Conservation (phyloP, 1,139 yeast genomes). For the Lodderomyces theae region DNA sequence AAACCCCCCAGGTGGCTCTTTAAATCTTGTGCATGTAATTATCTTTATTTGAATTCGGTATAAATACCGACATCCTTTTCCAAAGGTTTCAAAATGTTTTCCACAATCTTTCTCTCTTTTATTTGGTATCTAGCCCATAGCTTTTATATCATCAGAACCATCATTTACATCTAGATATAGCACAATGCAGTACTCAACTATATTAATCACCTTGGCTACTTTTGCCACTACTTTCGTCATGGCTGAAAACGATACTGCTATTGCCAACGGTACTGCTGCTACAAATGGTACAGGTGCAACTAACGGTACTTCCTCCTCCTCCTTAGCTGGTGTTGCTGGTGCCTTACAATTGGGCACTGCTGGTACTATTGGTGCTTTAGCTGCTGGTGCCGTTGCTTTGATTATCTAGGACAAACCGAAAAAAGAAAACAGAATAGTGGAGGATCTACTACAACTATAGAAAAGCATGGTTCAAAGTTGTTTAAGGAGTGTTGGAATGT, state of each 20-base stretch:
- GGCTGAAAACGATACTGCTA: constrained; percentile 19
- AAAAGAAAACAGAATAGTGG: too few relatives aligned
- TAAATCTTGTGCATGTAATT: too few relatives aligned
- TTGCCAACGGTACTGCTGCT: constrained; percentile 30
- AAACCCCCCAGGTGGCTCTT: too few relatives aligned
- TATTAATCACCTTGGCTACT: constrained; percentile 46
- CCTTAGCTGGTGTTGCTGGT: constrained; percentile 12
- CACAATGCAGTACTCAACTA: constrained; percentile 47
- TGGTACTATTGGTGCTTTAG: constrained; percentile 34
- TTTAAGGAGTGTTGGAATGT: too few relatives aligned
- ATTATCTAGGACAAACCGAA: constrained; percentile 44
- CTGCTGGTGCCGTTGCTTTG: constrained; percentile 49
- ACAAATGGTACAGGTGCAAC: constrained; percentile 18
- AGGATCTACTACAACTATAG: too few relatives aligned
- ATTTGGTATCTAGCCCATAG: too few relatives aligned
- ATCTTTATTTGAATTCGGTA: too few relatives aligned
- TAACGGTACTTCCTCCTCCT: constrained; percentile 10
- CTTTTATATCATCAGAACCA: too few relatives aligned
- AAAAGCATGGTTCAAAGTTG: too few relatives aligned
- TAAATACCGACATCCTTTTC: too few relatives aligned
- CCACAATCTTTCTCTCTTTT: neutral
- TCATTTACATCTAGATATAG: constrained; percentile 2
- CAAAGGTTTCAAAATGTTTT: too few relatives aligned
- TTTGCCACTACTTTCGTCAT: constrained; percentile 31
- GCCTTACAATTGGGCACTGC: constrained; percentile 19